phyloP scores from a whole-genome alignment of 306 rosid genomes.

The Canavalia gladiata region DNA sequence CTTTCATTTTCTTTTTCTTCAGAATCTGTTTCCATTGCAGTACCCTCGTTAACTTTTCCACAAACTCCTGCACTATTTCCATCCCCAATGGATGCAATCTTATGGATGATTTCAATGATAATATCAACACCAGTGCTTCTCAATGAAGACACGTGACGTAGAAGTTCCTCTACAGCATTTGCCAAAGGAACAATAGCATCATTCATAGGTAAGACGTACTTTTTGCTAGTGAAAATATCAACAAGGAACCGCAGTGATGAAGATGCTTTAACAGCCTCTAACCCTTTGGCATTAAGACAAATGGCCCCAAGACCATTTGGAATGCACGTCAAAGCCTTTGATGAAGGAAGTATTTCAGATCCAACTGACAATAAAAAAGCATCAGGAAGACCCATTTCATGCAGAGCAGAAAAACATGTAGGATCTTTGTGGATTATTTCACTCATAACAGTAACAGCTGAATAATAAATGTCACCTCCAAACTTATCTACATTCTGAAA shows the following conservation, averaged over 20 bases:
- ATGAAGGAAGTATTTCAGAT: slow-evolving; percentile 86
- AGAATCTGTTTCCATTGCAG: slow-evolving; percentile 95
- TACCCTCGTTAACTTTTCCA: slow-evolving; percentile 68
- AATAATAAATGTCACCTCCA: slow-evolving; percentile 96
- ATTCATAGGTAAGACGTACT: slow-evolving; percentile 85
- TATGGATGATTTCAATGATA: slow-evolving; percentile 84
- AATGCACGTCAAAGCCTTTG: slow-evolving; percentile 92
- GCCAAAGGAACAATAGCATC: slow-evolving; percentile 97
- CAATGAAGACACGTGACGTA: slow-evolving; percentile 88
- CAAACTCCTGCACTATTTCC: slow-evolving; percentile 51
- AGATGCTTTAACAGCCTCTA: slow-evolving; percentile 87
- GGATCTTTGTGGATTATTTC: slow-evolving; percentile 98
- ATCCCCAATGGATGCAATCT: slow-evolving; percentile 78
- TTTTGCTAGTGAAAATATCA: slow-evolving; percentile 87
- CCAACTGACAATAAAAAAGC: slow-evolving; percentile 83
- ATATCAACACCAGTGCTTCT: slow-evolving; percentile 92
- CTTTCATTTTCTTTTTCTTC: slow-evolving; percentile 75
- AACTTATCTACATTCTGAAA: slow-evolving; percentile 81
- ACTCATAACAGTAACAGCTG: slow-evolving; percentile 96
- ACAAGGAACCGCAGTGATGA: slow-evolving; percentile 82
- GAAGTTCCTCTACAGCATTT: slow-evolving; percentile 97
- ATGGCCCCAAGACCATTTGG: slow-evolving; percentile 98
- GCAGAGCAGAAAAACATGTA: slow-evolving; percentile 82
- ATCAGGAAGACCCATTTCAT: slow-evolving; percentile 96
- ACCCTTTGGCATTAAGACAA: slow-evolving; percentile 94